A percentile compares a stretch with the other conserved stretches of the same genome.
These are phyloP conservation scores for Diplosphaera chodatii DNA, from an alignment of 139 green algal genomes.

Conservation along the genomic window DNA sequence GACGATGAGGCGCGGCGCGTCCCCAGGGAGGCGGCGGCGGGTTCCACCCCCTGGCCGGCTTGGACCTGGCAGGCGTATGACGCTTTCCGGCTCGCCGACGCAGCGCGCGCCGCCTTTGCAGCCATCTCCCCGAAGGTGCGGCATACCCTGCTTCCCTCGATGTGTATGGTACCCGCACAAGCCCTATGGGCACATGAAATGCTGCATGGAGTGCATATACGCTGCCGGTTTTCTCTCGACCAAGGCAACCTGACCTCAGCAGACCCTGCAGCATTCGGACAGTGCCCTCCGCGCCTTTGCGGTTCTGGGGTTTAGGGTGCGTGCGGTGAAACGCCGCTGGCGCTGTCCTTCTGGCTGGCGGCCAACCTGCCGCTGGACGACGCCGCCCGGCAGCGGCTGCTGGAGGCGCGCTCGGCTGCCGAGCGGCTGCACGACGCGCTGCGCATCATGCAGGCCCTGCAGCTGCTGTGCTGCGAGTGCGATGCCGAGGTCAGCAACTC, in stretches of 20 bases:
- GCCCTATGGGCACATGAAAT: too few relatives aligned
- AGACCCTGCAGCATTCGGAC: too few relatives aligned
- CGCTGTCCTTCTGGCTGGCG: constrained; percentile 34
- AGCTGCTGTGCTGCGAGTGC: constrained; percentile 16
- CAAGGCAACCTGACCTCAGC: too few relatives aligned
- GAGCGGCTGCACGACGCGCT: constrained; percentile 13
- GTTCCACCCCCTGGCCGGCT: background rate
- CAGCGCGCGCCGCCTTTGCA: background rate
- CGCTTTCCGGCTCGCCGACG: background rate
- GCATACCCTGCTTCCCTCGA: too few relatives aligned
- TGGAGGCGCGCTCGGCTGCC: constrained; percentile 19
- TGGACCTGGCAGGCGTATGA: constrained; percentile 2
- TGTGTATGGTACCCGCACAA: too few relatives aligned
- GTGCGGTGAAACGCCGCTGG: constrained; percentile 14
- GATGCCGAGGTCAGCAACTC: background rate
- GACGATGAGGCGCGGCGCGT: background rate
- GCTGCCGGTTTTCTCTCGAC: too few relatives aligned
- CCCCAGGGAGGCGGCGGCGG: background rate
- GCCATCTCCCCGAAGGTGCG: background rate
- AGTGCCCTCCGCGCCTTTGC: too few relatives aligned
- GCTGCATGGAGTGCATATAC: too few relatives aligned
- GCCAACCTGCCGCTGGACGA: constrained; percentile 32
- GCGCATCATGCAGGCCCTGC: constrained; percentile 8
- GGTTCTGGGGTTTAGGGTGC: too few relatives aligned
- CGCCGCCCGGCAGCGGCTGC: constrained; percentile 24